Evolutionary conservation across 1,284 basidiomycete species (phyloP).

Genomic region (Pseudozyma flocculosa): DNA sequence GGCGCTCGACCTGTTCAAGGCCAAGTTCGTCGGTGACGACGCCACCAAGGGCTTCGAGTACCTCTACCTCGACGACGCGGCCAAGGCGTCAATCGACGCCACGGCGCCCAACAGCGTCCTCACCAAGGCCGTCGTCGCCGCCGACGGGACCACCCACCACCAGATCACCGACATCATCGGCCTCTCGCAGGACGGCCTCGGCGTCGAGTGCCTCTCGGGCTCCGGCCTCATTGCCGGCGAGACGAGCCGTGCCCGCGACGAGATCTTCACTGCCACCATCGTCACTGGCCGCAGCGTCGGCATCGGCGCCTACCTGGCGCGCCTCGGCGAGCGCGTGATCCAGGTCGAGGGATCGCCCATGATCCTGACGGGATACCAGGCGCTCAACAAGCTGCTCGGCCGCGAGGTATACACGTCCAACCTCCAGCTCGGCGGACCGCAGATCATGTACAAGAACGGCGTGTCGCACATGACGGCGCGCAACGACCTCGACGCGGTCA

Average conservation of each 20-base stretch:
- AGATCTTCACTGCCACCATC: conserved; percentile 98
- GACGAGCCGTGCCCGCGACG: conserved; percentile 95
- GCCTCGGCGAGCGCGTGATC: conserved; percentile 94
- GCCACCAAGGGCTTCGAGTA: conserved; percentile 97
- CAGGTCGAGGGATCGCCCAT: conserved; percentile 99
- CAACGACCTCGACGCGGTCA: conserved; percentile 70
- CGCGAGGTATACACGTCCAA: conserved; percentile 99
- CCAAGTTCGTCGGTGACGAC: conserved; percentile 79
- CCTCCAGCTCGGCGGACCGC: conserved; percentile 93
- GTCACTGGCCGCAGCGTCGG: conserved; percentile 98
- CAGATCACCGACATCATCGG: conserved; percentile 97
- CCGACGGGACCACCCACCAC: conserved; percentile 80
- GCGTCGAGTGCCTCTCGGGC: conserved; percentile 92
- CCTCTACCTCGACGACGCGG: conserved; percentile 72
- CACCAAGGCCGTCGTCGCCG: conserved; percentile 76
- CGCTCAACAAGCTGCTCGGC: conserved; percentile 98
- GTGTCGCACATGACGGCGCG: conserved; percentile 92
- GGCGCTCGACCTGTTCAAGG: conserved; percentile 81
- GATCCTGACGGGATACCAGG: conserved; percentile 94
- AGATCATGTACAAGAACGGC: conserved; percentile 67
- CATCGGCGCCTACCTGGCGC: conserved; percentile 98
- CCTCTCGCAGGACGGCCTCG: conserved; percentile 85
- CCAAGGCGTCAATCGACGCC: conserved; percentile 63
- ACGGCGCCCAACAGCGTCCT: conserved; percentile 69
- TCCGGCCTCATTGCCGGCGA: conserved; percentile 98